Evolutionary conservation across 2,329 filamentous ascomycete genomes (phyloP), one percentile per base, ranked within the genome.

Genomic region (Cladosporium sp.): DNA sequence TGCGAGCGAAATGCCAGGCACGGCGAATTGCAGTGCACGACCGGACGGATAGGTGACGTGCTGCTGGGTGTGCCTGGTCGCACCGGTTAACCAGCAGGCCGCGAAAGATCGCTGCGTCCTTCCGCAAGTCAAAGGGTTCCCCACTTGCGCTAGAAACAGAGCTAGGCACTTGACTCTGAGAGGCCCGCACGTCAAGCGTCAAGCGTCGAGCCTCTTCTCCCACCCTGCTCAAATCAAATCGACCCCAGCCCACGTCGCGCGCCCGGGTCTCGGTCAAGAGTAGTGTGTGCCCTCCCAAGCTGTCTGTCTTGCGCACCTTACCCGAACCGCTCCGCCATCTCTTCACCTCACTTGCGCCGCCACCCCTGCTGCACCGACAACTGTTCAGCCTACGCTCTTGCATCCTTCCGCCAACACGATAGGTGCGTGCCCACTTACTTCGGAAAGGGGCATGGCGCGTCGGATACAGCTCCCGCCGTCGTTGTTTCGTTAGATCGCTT

Each of bases 371-470:
- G 34, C 54, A 39, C 42, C n/a, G 47, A 20, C 43, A 28, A 47
- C 30, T 34, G 30, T 34, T 45, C 40, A 30, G 15, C 39, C 40
- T 25, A 34, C 40, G 30, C 38, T 22, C 39, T 28, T 19, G 51
- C 51, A 43, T 43, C 39, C 22, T 39, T 45, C 19, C 38, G 22
- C 30, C 36, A 47, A 47, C 25, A 47, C 43, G 17, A 47, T 28
- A 20, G 25, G 43, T 47, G 22, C 51, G 43, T 47, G 22, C 51
- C 39, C 20, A 19, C 49, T 25, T 37, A 15, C 40, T 40, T 30
- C 54, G 42, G 42, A 56, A 49, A 47, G 42, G 54, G 54, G 54
- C 54, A 56, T 56, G 54, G 54, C 54, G 54, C 54, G 47, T 56
- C 54, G 54, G 54, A 30, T 37, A 22, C 19, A 49, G 20, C 42